Base-by-base conservation (phyloP, 192 early-diverging fungal species). In the Linderina pennispora region DNA sequence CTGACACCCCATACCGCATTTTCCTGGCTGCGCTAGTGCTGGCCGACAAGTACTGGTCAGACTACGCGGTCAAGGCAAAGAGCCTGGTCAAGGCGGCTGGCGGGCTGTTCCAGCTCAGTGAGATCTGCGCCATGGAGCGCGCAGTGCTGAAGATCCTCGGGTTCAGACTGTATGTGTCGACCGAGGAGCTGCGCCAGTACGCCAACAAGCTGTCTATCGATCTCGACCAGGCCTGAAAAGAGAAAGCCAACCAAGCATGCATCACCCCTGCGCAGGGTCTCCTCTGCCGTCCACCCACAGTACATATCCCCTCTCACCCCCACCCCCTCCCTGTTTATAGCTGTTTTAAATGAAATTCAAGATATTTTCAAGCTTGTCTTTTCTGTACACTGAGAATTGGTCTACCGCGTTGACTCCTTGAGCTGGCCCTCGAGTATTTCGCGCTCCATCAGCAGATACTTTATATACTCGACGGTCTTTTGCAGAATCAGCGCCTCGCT, bases 401-500 rank as follows among this genome's bases (percentile, higher is more conserved):
- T n/a, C 20, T 25, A 48, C 32, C 46, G 46, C 16, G 24, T 33
- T 1, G 14, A 35, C 4, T 74, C 59, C 2, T 48, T 59, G 34
- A 75, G 25, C 43, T 75, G 74, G 14, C 60, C 63, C 34, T 72
- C 69, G 4, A 72, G 59, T 10, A 62, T 64, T 43, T 76, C 60
- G 7, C 65, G 49, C 43, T 83, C 72, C 53, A 74, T 69, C 22
- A 86, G 45, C 9, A 89, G 54, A 23, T 83, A 78, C 32, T 80
- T 73, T 44, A 89, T 86, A 48, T 88, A 84, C 58, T 89, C 87
- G 2, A 86, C 84, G 36, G 84, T 83, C 60, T 85, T 88, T 55
- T 91, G 87, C 43, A 92, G 63, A 47, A 95, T 92, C 32, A 89
- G 66, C 3, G 86, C 90, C 56, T 91, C 89, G 51, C 82, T 86